phyloP scores from a whole-genome alignment of 371 early-diverging fungal species.

The Umbelopsis sp. region DNA sequence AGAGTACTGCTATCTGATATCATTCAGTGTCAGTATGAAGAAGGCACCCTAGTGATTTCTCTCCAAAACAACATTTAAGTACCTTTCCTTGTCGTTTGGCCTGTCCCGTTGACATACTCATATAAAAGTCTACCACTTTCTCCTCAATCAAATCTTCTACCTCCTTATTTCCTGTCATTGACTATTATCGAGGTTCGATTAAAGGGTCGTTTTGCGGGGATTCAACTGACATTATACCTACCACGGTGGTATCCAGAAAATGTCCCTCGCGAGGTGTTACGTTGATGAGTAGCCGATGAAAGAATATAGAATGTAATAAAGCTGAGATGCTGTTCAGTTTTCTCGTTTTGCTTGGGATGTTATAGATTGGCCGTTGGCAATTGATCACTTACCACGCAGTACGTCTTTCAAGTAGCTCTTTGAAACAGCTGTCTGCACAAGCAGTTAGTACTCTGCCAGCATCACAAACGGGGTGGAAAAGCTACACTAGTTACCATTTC shows the following conservation, averaged over 20 bases:
- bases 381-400: slow-evolving; percentile 56
- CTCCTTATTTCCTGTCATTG: slow-evolving; percentile 43
- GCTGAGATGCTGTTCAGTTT: slow-evolving; percentile 40
- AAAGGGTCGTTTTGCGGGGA: background rate
- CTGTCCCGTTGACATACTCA: slow-evolving; percentile 34
- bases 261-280: slow-evolving; percentile 76
- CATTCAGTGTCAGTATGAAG: background rate
- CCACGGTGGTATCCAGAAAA: slow-evolving; percentile 73
- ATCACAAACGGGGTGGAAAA: background rate
- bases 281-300: slow-evolving; percentile 79
- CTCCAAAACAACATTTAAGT: background rate
- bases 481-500: slow-evolving; percentile 40
- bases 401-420: slow-evolving; percentile 64
- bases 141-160: slow-evolving; percentile 47
- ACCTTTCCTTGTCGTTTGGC: slow-evolving; percentile 45
- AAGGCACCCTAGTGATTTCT: too few relatives aligned
- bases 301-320: slow-evolving; percentile 83
- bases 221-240: slow-evolving; percentile 33
- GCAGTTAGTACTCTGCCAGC: slow-evolving; percentile 3
- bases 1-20: slow-evolving; percentile 60
- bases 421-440: slow-evolving; percentile 53
- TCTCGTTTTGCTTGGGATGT: background rate
- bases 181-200: slow-evolving; percentile 24
- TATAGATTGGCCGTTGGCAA: background rate
- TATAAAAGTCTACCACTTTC: slow-evolving; percentile 40